Evolutionary conservation across 306 rosid species (phyloP), one percentile per base, ranked within the genome.

Genomic region (Lathyrus sativus): DNA sequence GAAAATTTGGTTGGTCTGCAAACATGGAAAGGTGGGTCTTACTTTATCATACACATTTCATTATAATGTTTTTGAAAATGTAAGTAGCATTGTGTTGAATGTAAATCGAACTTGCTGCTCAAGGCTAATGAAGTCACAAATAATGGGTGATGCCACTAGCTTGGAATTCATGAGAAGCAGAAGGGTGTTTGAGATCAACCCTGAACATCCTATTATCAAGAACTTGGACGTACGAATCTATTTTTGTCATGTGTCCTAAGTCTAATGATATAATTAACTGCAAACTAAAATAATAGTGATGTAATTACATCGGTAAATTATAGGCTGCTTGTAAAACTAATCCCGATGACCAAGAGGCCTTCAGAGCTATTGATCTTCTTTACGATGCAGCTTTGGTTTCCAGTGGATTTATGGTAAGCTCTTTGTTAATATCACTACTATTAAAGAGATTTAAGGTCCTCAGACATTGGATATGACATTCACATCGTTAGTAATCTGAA

Each of bases 111-210:
- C n/a, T n/a, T n/a, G n/a, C n/a, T n/a, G n/a, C n/a, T n/a, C n/a
- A n/a, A n/a, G n/a, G n/a, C n/a, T n/a, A n/a, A n/a, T n/a, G n/a
- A n/a, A n/a, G n/a, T n/a, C n/a, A n/a, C n/a, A n/a, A n/a, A n/a
- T n/a, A n/a, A n/a, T n/a, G n/a, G n/a, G n/a, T n/a, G n/a, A n/a
- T n/a, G n/a, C n/a, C n/a, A n/a, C n/a, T n/a, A n/a, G n/a, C n/a
- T n/a, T n/a, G n/a, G n/a, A n/a, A n/a, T n/a, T n/a, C n/a, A n/a
- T n/a, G n/a, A n/a, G n/a, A n/a, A n/a, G n/a, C n/a, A 86, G 99
- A 84, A 88, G 99, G 82, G 95, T 90, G 73, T 88, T 93, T 77
- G 99, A 93, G 87, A 87, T 90, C 71, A 93, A 93, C 75, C 87
- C 96, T 9, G 90, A 87, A 54, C 96, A 93, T 68, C 83, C 88